Evolutionary conservation across 2,329 filamentous ascomycete genomes (phyloP).

Genomic region (Fusarium nanum): DNA sequence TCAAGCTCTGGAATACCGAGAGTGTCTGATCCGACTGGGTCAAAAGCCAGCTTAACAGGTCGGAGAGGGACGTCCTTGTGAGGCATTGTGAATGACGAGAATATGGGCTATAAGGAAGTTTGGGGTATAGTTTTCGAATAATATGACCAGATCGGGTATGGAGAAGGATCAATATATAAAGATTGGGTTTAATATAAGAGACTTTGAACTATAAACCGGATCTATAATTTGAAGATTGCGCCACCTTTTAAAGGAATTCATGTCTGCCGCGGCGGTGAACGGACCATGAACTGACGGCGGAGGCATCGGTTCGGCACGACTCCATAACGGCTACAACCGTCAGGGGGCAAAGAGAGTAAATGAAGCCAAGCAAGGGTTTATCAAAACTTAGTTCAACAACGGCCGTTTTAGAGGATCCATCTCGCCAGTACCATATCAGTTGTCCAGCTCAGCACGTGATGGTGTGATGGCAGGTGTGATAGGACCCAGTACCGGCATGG

Average conservation of each 20-base stretch:
- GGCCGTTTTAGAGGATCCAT: not conserved
- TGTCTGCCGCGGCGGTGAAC: conserved; percentile 20
- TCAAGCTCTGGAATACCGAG: not conserved
- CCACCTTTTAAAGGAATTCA: conserved; percentile 5
- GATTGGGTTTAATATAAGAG: not conserved
- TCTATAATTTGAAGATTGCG: not conserved
- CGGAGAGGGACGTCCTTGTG: conserved; percentile 17
- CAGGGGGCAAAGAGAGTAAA: not conserved
- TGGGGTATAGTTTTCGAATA: not conserved
- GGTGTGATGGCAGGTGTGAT: not conserved
- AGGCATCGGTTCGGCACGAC: conserved; percentile 17
- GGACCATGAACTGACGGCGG: conserved; percentile 24
- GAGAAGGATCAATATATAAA: not conserved
- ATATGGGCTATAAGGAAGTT: not conserved
- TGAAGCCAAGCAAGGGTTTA: conserved; percentile 3
- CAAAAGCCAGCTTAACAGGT: conserved; percentile 14
- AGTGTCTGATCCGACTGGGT: conserved; percentile 1
- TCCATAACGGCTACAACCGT: conserved; percentile 27
- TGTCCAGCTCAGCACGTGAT: conserved; percentile 14
- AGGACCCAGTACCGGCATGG: conserved; percentile 6
- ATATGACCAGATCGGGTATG: not conserved
- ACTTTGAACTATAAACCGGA: not conserved
- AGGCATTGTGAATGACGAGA: conserved; percentile 6
- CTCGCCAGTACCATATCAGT: not conserved
- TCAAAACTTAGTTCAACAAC: not conserved